Evolutionary conservation across 441 rosid species (phyloP), one percentile per base, ranked within the genome.

Genomic region (Bruguiera hainesii): DNA sequence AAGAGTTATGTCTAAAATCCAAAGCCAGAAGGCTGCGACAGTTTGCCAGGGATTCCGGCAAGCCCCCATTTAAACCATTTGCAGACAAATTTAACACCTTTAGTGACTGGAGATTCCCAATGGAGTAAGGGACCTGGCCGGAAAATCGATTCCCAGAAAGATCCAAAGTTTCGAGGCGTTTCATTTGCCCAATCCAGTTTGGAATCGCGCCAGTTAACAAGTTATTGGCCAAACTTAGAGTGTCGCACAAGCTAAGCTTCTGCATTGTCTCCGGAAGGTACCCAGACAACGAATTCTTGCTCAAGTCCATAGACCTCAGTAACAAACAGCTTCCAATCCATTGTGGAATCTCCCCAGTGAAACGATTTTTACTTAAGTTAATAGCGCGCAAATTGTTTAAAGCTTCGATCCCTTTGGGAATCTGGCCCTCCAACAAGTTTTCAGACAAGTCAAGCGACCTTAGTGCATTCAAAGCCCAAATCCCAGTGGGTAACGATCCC

Each of bases 91-190:
- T 91, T 18, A 91, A 61, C 74, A 78, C 78, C 76, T 84, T 83
- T 65, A 94, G 28, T 8, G 74, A 68, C 48, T 72, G 72, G 64
- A 91, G 84, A 46, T 87, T 84, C 68, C 97, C 97, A 42, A 94
- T 52, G 29, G 95, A 83, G 66, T 37, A 70, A 1, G 97, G 97
- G 75, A 86, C 75, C 56, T 75, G 73, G 51, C 96, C 96, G 1
- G 87, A 75, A 60, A 93, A 83, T 64, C 71, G 80, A 76, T 93
- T 91, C 74, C 69, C 73, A 0, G 98, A 94, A 65, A 94, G 84
- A 89, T 94, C 96, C 82, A 89, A 71, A 74, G 73, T 86, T 60
- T 85, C 89, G 1, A 91, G 91, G 71, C 66, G 75, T 56, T 63
- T 68, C 71, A 94, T 37, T 19, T 87, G 85, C 28, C 92, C 92